Evolutionary conservation across 176 grass and related monocot species (phyloP), one percentile per base, ranked within the genome.

Genomic region (Hordeum marinum): DNA sequence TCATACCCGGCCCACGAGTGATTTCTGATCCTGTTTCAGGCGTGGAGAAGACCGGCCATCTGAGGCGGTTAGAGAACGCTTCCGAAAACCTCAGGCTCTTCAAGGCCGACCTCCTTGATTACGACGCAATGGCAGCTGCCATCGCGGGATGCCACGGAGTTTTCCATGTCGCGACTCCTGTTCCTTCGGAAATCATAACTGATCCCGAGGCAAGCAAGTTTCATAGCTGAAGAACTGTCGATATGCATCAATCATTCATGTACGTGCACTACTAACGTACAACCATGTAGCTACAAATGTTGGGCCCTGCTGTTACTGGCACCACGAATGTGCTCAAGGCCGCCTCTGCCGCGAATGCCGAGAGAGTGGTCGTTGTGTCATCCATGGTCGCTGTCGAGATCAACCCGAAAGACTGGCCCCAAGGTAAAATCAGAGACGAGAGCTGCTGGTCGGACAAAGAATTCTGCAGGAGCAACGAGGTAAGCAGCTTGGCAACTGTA

Each of bases 81-180:
- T 6, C 82, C 7, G 82, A 66, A 8, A 83, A 61, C 25, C 82
- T 93, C 14, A 58, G 23, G 64, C 57, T 90, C 25, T 90, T 93
- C 84, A 86, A 88, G 40, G 88, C 82, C 7, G 91, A 93, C 42
- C 57, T 93, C 42, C 62, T 90, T 11, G 79, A 93, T n/a, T 77
- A 88, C 7, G 61, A 88, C 3, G 24, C 73, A 0, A 32, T 90
- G 77, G 74, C 68, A n/a, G 35, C 66, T 8, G 91, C 91, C n/a
- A 7, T 83, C 9, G 82, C 20, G 2, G 85, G 88, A 29, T 93
- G 91, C 41, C 79, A 88, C 7, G 88, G 91, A 21, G 88, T 93
- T 32, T 87, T 93, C n/a, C 91, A 93, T 80, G 82, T 93, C 23
- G 91, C 91, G 0, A 88, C 82, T 70, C 91, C 91, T 9, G 91